Evolutionary conservation across 768 basidiomycete genomes (phyloP).

Genomic region (Podaxis sp.): DNA sequence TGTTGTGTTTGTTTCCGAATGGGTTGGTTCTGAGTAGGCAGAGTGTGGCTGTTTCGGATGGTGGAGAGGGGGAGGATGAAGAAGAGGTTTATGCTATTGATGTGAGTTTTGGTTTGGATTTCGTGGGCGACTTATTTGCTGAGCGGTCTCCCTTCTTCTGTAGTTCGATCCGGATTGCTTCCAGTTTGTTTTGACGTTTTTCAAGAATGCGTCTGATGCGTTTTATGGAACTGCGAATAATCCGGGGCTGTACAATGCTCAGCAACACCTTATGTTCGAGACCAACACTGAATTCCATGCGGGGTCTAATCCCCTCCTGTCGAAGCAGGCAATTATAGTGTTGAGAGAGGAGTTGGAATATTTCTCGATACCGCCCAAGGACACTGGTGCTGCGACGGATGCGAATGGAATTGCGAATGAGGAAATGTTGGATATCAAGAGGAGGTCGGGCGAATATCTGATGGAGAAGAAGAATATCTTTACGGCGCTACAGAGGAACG

Average conservation of each 20-base stretch:
- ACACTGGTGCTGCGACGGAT: slow-evolving; percentile 62
- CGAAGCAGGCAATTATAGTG: slow-evolving; percentile 98
- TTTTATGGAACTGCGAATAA: slow-evolving; percentile 85
- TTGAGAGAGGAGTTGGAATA: slow-evolving; percentile 98
- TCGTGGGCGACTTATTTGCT: slow-evolving; percentile 11
- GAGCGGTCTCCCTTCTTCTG: slow-evolving; percentile 13
- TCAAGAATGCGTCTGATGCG: slow-evolving; percentile 78
- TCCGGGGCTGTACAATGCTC: slow-evolving; percentile 76
- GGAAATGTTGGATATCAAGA: slow-evolving; percentile 76
- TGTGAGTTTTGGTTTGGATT: slow-evolving; percentile 52
- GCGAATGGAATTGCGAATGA: slow-evolving; percentile 80
- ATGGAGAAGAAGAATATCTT: slow-evolving; percentile 93
- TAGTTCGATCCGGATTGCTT: slow-evolving; percentile 99
- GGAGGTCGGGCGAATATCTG: slow-evolving; percentile 82
- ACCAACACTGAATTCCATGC: slow-evolving; percentile 64
- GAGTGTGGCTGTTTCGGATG: slow-evolving; percentile 71
- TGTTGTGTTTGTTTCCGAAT: slow-evolving; percentile 96
- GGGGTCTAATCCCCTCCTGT: slow-evolving; percentile 82
- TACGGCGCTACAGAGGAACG: slow-evolving; percentile 96
- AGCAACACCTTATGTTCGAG: slow-evolving; percentile 72
- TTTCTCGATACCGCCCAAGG: slow-evolving; percentile 89
- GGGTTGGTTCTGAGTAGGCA: slow-evolving; percentile 92
- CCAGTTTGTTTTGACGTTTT: slow-evolving; percentile 90
- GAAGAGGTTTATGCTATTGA: slow-evolving; percentile 97
- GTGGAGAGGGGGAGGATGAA: slow-evolving; percentile 66